Evolutionary conservation across 1,284 basidiomycete species (phyloP).

Genomic region (Microbotryum lychnidis-dioicae): DNA sequence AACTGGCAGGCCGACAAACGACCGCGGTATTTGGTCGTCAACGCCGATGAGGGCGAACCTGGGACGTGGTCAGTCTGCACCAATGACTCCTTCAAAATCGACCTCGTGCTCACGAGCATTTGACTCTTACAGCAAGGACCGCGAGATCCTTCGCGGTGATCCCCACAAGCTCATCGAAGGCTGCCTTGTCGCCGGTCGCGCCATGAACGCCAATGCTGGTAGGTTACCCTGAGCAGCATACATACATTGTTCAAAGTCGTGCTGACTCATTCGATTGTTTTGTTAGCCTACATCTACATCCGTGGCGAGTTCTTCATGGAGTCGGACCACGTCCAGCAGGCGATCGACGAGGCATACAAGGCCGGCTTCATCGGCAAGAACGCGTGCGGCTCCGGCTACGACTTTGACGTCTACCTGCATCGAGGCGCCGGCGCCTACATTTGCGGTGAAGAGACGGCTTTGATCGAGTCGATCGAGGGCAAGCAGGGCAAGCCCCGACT

Average conservation of each 20-base stretch:
- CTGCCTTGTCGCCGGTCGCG: conserved; percentile 92
- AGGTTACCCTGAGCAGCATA: conserved; percentile 15
- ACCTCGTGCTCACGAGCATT: not conserved
- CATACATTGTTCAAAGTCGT: not conserved
- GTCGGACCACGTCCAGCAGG: conserved; percentile 84
- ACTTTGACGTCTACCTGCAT: conserved; percentile 94
- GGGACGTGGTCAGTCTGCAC: conserved; percentile 62
- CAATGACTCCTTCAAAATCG: not conserved
- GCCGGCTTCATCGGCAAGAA: conserved; percentile 87
- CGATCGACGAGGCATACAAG: conserved; percentile 90
- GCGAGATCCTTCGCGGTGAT: conserved; percentile 94
- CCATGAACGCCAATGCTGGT: conserved; percentile 88
- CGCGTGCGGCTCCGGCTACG: conserved; percentile 84
- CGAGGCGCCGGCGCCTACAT: conserved; percentile 97
- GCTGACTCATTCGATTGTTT: not conserved
- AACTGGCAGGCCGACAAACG: conserved; percentile 91
- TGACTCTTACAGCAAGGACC: conserved; percentile 58
- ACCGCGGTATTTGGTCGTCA: conserved; percentile 92
- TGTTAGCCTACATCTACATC: conserved; percentile 88
- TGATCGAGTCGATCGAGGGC: conserved; percentile 91
- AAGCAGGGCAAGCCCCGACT: conserved; percentile 97
- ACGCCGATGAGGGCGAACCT: conserved; percentile 97
- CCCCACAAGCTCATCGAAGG: conserved; percentile 98
- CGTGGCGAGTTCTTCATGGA: conserved; percentile 98
- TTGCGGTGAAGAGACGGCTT: conserved; percentile 95